phyloP scores from a whole-genome alignment of 805 yeast species.

The Pichia scutulata region DNA sequence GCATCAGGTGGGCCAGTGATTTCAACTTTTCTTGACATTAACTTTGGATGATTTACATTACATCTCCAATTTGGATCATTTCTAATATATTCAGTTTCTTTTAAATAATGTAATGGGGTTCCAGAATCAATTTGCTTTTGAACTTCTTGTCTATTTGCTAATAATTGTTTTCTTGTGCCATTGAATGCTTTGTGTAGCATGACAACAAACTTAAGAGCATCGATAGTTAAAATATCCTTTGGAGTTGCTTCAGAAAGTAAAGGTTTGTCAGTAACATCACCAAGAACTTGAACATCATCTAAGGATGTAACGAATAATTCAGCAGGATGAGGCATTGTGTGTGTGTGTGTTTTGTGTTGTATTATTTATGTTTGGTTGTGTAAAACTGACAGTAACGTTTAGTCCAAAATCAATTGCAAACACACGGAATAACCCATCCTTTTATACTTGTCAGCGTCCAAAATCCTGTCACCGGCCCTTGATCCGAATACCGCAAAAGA shows the following conservation, averaged over 20 bases:
- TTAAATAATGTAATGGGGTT: conserved; percentile 51
- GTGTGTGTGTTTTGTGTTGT: neutral
- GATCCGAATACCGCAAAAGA: neutral
- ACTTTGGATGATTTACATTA: conserved; percentile 62
- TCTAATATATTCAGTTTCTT: conserved; percentile 63
- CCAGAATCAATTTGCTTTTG: conserved; percentile 61
- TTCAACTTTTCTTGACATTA: conserved; percentile 69
- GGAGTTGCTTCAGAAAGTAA: conserved; percentile 35
- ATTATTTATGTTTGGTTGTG: neutral
- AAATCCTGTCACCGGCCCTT: neutral
- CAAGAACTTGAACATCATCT: conserved; percentile 47
- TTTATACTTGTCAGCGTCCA: conserved; percentile 1
- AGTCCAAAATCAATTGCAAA: too few relatives aligned
- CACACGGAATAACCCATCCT: neutral
- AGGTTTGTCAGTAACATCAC: conserved; percentile 34
- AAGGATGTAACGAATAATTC: conserved; percentile 26
- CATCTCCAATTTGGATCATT: conserved; percentile 73
- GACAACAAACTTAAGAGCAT: conserved; percentile 62
- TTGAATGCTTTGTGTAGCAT: conserved; percentile 69
- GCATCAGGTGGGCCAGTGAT: conserved; percentile 84
- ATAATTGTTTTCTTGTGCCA: conserved; percentile 46
- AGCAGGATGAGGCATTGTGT: conserved; percentile 11
- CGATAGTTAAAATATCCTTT: conserved; percentile 46
- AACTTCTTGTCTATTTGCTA: conserved; percentile 52
- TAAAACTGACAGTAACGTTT: too few relatives aligned